These are phyloP conservation scores for Hamigera avellanea DNA, from an alignment of 495 filamentous ascomycete genomes.

Conservation along the genomic window DNA sequence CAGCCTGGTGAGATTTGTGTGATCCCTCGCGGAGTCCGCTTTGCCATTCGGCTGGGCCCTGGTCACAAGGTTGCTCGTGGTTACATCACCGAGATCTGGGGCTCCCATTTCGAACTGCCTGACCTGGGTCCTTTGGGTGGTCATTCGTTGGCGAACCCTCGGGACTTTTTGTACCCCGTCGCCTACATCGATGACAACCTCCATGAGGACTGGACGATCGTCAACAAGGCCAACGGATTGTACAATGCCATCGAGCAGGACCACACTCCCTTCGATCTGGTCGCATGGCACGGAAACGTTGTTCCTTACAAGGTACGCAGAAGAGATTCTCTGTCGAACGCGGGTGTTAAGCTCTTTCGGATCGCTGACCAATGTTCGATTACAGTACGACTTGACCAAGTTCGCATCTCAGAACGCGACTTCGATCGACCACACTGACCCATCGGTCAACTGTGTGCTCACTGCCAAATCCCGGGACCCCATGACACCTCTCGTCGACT, in stretches of 20 bases:
- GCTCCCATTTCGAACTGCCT: slow-evolving; percentile 27
- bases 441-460: slow-evolving; percentile 27
- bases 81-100: slow-evolving; percentile 31
- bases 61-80: slow-evolving; percentile 21
- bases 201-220: slow-evolving; percentile 23
- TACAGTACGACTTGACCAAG: slow-evolving; percentile 29
- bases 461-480: slow-evolving; percentile 29
- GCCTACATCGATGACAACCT: slow-evolving; percentile 27
- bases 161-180: slow-evolving; percentile 31
- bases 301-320: slow-evolving; percentile 28
- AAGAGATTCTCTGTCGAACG: too few species aligned
- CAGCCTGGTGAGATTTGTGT: slow-evolving; percentile 33
- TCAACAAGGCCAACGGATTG: slow-evolving; percentile 25
- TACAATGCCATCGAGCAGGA: slow-evolving; percentile 28
- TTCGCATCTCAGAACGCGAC: slow-evolving; percentile 30
- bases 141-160: slow-evolving; percentile 26
- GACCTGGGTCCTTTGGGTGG: slow-evolving; percentile 29
- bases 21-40: slow-evolving; percentile 26
- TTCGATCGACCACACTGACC: slow-evolving; percentile 31
- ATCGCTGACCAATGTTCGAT: too few species aligned
- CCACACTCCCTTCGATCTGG: slow-evolving; percentile 29
- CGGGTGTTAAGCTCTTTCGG: too few species aligned
- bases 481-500: slow-evolving; percentile 23
- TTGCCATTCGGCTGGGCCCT: slow-evolving; percentile 17
- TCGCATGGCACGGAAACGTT: slow-evolving; percentile 34